These are phyloP conservation scores for Claviceps fusiformis DNA, from an alignment of 2,329 filamentous ascomycete species.

Conservation along the genomic window DNA sequence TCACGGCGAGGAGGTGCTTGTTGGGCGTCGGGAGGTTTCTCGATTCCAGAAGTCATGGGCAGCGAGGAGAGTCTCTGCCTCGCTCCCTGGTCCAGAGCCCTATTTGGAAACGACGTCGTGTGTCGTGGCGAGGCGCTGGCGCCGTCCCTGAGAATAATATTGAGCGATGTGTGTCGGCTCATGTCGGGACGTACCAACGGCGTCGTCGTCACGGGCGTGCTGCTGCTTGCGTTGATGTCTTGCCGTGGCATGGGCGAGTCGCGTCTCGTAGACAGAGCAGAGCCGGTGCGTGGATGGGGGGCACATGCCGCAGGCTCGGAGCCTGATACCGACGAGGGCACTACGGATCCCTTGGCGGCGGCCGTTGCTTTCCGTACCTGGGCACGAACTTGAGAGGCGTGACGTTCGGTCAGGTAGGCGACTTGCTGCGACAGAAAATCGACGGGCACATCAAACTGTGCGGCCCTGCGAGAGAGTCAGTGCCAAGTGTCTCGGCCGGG, in stretches of 20 bases:
- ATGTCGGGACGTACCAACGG: slow-evolving; percentile 28
- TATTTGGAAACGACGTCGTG: slow-evolving; percentile 9
- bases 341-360: slow-evolving; percentile 40
- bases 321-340: slow-evolving; percentile 42
- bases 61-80: slow-evolving; percentile 32
- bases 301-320: slow-evolving; percentile 26
- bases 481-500: slow-evolving; percentile 8
- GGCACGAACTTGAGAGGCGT: slow-evolving; percentile 77
- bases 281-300: slow-evolving; percentile 30
- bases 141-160: slow-evolving; percentile 27
- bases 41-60: slow-evolving; percentile 20
- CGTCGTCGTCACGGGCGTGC: slow-evolving; percentile 26
- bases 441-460: slow-evolving; percentile 69
- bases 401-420: slow-evolving; percentile 83
- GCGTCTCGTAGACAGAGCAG: slow-evolving; percentile 42
- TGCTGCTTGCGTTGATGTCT: slow-evolving; percentile 30
- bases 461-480: slow-evolving; percentile 39
- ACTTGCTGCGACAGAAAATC: slow-evolving; percentile 87
- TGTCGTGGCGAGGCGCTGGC: slow-evolving; percentile 16
- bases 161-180: slow-evolving; percentile 35
- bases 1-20: slow-evolving; percentile 9
- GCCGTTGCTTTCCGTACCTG: slow-evolving; percentile 70
- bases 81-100: slow-evolving; percentile 15
- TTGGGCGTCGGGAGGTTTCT: slow-evolving; percentile 12
- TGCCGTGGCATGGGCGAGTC: slow-evolving; percentile 40